These are phyloP conservation scores for Aspergillus nomiae DNA, from an alignment of 2,329 filamentous ascomycete genomes.

Conservation along the genomic window DNA sequence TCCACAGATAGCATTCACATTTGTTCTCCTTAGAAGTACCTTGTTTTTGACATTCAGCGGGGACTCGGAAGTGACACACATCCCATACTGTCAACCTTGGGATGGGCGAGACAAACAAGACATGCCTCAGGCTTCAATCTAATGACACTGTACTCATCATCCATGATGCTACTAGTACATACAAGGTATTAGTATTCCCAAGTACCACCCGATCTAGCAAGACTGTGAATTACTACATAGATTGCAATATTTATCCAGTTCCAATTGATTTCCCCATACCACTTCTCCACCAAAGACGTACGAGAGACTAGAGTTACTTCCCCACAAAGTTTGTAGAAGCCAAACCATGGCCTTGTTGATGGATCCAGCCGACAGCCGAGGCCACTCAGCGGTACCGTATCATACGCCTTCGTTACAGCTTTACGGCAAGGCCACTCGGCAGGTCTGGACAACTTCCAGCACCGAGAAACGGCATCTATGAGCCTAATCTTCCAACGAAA, in stretches of 20 bases:
- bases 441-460: constrained; percentile 4
- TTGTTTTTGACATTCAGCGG: neutral
- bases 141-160: too few relatives aligned
- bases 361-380: constrained; percentile 26
- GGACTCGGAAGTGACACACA: neutral
- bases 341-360: neutral
- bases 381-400: constrained; percentile 26
- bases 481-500: neutral
- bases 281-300: neutral
- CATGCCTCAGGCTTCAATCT: too few relatives aligned
- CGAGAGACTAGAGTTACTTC: neutral
- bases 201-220: neutral
- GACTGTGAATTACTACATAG: neutral
- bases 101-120: too few relatives aligned
- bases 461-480: neutral
- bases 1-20: neutral
- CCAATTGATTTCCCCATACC: neutral
- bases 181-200: too few relatives aligned
- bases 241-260: neutral
- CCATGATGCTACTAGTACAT: too few relatives aligned
- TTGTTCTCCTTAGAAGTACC: neutral
- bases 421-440: constrained; percentile 31
- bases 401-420: constrained; percentile 20
- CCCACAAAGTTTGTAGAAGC: neutral
- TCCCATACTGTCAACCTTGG: neutral